Evolutionary conservation across 768 basidiomycete genomes (phyloP).

Genomic region (Flagelloscypha sp.): DNA sequence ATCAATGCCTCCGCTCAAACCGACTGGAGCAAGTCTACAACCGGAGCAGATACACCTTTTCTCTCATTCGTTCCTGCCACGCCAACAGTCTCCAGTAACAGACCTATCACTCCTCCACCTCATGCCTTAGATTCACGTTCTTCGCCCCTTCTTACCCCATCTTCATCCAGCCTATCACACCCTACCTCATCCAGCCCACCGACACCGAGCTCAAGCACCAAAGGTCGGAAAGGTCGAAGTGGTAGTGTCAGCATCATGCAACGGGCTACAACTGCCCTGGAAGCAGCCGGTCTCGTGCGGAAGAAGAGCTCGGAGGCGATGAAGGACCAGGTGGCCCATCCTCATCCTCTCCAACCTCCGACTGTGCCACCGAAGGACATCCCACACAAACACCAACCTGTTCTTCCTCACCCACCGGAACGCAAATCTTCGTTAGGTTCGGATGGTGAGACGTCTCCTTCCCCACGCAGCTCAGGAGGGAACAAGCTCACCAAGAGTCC

Average conservation of each 20-base stretch:
- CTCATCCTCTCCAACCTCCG: too few species aligned
- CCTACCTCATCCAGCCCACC: slow-evolving; percentile 62
- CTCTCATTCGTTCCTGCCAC: slow-evolving; percentile 74
- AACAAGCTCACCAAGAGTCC: slow-evolving; percentile 73
- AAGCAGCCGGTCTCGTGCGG: slow-evolving; percentile 74
- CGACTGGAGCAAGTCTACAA: slow-evolving; percentile 5
- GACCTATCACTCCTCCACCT: slow-evolving; percentile 48
- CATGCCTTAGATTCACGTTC: slow-evolving; percentile 30
- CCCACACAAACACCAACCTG: too few species aligned
- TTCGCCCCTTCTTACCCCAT: slow-evolving; percentile 52
- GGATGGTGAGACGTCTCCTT: too few species aligned
- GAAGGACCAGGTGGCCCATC: too few species aligned
- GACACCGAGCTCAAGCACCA: slow-evolving; percentile 54
- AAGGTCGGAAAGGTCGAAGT: slow-evolving; percentile 62
- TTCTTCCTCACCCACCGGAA: too few species aligned
- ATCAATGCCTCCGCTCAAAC: slow-evolving; percentile 18
- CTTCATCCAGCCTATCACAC: slow-evolving; percentile 50
- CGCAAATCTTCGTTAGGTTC: too few species aligned
- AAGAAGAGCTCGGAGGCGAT: slow-evolving; percentile 78
- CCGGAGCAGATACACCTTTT: slow-evolving; percentile 39
- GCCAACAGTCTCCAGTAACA: slow-evolving; percentile 42
- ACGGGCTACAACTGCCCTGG: slow-evolving; percentile 83
- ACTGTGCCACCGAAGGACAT: too few species aligned
- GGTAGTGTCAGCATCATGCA: slow-evolving; percentile 97
- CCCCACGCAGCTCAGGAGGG: too few species aligned